Evolutionary conservation across 2,329 filamentous ascomycete genomes (phyloP).

Genomic region (Cladosporium sp.): DNA sequence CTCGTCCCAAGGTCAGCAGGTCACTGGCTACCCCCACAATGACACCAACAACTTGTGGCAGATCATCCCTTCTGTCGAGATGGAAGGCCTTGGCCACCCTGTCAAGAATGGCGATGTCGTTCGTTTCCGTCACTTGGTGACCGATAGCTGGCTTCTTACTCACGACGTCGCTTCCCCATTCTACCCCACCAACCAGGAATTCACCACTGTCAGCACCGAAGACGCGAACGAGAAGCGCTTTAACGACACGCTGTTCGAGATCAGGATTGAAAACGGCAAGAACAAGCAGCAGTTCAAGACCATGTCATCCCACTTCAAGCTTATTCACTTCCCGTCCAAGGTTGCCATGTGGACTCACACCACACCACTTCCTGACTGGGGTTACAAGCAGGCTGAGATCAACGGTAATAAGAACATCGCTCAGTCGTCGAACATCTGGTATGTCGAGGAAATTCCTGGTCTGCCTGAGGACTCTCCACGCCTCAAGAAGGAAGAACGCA

Average conservation of each 20-base stretch:
- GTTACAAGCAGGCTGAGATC: conserved; percentile 95
- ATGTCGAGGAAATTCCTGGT: conserved; percentile 86
- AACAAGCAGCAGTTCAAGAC: conserved; percentile 81
- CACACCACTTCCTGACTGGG: conserved; percentile 95
- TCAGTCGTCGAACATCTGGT: conserved; percentile 91
- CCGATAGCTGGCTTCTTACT: conserved; percentile 81
- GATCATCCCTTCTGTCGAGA: conserved; percentile 67
- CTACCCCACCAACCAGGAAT: conserved; percentile 97
- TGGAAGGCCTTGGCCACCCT: conserved; percentile 59
- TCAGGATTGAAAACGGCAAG: conserved; percentile 87
- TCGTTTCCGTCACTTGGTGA: conserved; percentile 81
- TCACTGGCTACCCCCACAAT: conserved; percentile 96
- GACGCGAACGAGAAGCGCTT: conserved; percentile 71
- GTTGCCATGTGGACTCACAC: conserved; percentile 99
- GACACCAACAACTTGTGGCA: conserved; percentile 99
- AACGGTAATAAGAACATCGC: conserved; percentile 97
- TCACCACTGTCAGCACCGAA: conserved; percentile 76
- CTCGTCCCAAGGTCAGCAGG: conserved; percentile 94
- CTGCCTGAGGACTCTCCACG: conserved; percentile 71
- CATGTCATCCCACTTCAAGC: conserved; percentile 89
- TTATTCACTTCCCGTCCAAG: conserved; percentile 90
- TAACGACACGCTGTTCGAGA: conserved; percentile 91
- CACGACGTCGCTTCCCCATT: conserved; percentile 97
- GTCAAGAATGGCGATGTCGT: conserved; percentile 85
- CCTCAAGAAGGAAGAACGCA: conserved; percentile 70